phyloP scores from a whole-genome alignment of 2,329 filamentous ascomycete genomes.

The Grosmannia penicillata region DNA sequence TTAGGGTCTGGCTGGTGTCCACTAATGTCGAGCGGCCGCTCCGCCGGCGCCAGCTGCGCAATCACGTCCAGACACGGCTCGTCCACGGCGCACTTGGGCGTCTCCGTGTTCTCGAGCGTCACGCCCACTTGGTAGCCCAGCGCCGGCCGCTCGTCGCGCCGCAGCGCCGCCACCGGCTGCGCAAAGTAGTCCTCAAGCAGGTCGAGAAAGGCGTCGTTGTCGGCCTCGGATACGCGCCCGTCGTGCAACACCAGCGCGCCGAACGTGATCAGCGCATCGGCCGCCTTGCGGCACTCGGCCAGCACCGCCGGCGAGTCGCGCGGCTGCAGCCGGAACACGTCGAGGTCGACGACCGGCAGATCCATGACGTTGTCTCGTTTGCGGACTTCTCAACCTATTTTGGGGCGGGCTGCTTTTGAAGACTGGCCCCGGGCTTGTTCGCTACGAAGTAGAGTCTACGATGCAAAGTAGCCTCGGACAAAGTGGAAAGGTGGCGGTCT shows the following conservation, averaged over 20 bases:
- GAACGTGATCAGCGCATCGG: conserved; percentile 41
- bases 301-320: conserved; percentile 26
- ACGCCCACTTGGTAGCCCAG: conserved; percentile 47
- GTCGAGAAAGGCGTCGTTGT: conserved; percentile 43
- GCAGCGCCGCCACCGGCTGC: conserved; percentile 30
- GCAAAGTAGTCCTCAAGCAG: conserved; percentile 52
- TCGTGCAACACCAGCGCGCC: conserved; percentile 46
- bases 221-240: conserved; percentile 37
- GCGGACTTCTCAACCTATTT: neutral
- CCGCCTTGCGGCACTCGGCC: conserved; percentile 38
- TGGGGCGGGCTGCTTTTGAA: too few relatives aligned
- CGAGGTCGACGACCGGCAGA: conserved; percentile 43
- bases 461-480: too few relatives aligned
- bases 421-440: too few relatives aligned
- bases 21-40: conserved; percentile 43
- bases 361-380: conserved; percentile 27
- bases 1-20: conserved; percentile 44
- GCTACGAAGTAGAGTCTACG: too few relatives aligned
- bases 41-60: conserved; percentile 33
- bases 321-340: conserved; percentile 34
- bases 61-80: conserved; percentile 45
- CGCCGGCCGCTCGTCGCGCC: conserved; percentile 38
- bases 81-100: conserved; percentile 47
- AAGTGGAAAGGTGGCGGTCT: too few relatives aligned
- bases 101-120: conserved; percentile 48